Evolutionary conservation across 2,329 filamentous ascomycete species (phyloP).

Genomic region (Ceratocystis albifundus): DNA sequence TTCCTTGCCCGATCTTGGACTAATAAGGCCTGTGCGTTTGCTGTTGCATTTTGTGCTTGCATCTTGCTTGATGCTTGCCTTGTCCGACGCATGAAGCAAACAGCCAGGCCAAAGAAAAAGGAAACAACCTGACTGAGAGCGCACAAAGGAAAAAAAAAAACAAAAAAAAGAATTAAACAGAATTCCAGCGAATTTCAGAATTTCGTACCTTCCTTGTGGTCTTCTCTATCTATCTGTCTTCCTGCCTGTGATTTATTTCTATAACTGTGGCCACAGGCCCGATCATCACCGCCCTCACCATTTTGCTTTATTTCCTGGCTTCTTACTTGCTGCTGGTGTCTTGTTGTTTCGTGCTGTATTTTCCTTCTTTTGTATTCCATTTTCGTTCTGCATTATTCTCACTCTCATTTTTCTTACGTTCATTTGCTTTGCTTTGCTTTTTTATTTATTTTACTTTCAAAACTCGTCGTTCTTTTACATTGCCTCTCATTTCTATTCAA

Average conservation of each 20-base stretch:
- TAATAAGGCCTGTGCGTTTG: constrained; percentile 4
- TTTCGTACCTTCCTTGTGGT: too few relatives aligned
- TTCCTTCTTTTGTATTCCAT: background rate
- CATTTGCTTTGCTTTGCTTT: too few relatives aligned
- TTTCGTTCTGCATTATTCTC: too few relatives aligned
- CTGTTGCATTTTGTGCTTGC: background rate
- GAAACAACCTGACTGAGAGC: background rate
- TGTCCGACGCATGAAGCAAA: too few relatives aligned
- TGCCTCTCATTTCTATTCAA: background rate
- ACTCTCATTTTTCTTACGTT: background rate
- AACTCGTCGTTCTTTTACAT: background rate
- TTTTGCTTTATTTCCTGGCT: background rate
- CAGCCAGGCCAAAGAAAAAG: background rate
- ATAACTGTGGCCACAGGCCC: background rate
- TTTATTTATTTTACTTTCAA: background rate
- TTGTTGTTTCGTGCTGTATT: background rate
- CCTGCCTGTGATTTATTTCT: background rate
- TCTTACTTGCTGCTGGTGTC: background rate
- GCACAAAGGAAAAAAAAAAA: background rate
- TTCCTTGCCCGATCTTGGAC: background rate
- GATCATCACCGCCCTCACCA: background rate
- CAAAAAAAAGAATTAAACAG: background rate
- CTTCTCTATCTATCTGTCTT: too few relatives aligned
- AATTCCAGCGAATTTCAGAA: background rate
- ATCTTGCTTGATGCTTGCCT: background rate